phyloP scores from a whole-genome alignment of 2,329 filamentous ascomycete genomes.

The Magnaporthiopsis incrustans region DNA sequence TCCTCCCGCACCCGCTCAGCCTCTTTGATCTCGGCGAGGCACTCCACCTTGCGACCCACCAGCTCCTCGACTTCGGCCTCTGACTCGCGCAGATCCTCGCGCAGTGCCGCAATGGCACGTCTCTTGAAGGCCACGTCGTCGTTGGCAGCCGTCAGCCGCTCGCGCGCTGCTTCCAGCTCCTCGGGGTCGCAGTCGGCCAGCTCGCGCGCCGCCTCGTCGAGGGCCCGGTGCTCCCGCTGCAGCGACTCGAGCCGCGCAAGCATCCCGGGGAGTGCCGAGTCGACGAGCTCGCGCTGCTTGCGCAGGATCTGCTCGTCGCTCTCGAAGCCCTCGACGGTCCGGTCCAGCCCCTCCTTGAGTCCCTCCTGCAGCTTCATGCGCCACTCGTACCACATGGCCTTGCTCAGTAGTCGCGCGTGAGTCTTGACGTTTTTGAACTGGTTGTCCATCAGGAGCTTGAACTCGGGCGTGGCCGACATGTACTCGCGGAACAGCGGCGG shows the following conservation, averaged over 20 bases:
- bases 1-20: slow-evolving; percentile 81
- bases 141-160: slow-evolving; percentile 56
- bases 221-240: slow-evolving; percentile 52
- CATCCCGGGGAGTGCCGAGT: slow-evolving; percentile 58
- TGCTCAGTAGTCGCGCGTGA: slow-evolving; percentile 80
- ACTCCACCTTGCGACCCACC: slow-evolving; percentile 59
- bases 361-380: slow-evolving; percentile 78
- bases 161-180: slow-evolving; percentile 67
- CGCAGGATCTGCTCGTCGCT: slow-evolving; percentile 60
- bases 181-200: slow-evolving; percentile 73
- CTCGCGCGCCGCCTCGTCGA: slow-evolving; percentile 66
- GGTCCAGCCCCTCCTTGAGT: slow-evolving; percentile 70
- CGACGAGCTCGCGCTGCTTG: slow-evolving; percentile 61
- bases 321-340: slow-evolving; percentile 69
- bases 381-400: slow-evolving; percentile 98
- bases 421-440: slow-evolving; percentile 98
- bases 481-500: slow-evolving; percentile 90
- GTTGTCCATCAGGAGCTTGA: slow-evolving; percentile 83
- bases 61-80: slow-evolving; percentile 56
- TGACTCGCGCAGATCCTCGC: slow-evolving; percentile 58
- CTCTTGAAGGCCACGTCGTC: slow-evolving; percentile 63
- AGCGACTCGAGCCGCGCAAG: slow-evolving; percentile 53
- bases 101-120: slow-evolving; percentile 56
- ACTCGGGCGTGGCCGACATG: slow-evolving; percentile 71
- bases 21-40: slow-evolving; percentile 65